Evolutionary conservation across 768 basidiomycete species (phyloP).

Genomic region (Lyophyllum shimeji): DNA sequence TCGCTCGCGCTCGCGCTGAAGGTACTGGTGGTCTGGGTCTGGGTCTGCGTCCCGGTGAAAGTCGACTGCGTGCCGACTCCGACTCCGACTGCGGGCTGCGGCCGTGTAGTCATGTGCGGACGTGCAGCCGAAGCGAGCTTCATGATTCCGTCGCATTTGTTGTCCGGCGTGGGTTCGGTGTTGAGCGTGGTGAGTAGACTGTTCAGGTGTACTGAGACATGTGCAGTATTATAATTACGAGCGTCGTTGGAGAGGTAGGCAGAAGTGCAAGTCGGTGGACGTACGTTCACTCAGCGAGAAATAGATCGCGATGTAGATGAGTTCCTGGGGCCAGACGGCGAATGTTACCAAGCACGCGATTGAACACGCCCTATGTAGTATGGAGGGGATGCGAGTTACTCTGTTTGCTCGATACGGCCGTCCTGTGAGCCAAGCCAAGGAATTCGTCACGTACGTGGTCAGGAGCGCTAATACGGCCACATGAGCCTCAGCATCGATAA

Average conservation of each 20-base stretch:
- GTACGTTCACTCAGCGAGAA: conserved; percentile 8
- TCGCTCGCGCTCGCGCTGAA: neutral
- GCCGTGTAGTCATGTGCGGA: no score
- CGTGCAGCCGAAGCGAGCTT: neutral
- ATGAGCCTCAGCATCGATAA: neutral
- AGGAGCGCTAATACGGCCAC: neutral
- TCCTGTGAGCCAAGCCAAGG: neutral
- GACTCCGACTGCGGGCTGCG: neutral
- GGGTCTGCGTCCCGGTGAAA: neutral
- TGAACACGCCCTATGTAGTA: conserved; percentile 8
- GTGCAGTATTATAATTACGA: no score
- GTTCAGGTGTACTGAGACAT: conserved; percentile 4
- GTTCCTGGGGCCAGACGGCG: conserved; percentile 8
- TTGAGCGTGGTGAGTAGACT: conserved; percentile 17
- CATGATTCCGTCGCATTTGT: conserved; percentile 11
- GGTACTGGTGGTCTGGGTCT: no score
- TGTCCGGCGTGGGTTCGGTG: conserved; percentile 7
- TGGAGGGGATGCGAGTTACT: neutral
- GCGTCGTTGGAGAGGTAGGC: no score
- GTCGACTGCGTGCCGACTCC: no score
- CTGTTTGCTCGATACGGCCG: neutral
- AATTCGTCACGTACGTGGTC: neutral
- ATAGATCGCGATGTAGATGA: conserved; percentile 12
- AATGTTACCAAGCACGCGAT: conserved; percentile 9
- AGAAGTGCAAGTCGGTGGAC: neutral